phyloP scores from a whole-genome alignment of 1,284 basidiomycete species.

The Malassezia yamatoensis region DNA sequence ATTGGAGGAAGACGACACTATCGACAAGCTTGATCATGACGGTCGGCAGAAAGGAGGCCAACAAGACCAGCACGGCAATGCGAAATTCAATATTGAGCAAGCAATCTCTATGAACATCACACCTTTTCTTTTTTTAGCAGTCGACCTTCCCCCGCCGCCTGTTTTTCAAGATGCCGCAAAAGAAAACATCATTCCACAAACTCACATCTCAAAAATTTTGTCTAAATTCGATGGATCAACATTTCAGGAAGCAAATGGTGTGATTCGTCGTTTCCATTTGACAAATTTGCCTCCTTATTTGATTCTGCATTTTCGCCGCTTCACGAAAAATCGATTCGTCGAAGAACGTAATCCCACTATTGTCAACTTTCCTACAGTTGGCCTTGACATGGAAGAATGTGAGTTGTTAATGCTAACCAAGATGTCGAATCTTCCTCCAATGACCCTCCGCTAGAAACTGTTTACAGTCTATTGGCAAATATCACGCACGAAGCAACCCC shows the following conservation, averaged over 20 bases:
- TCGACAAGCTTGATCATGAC: conserved; percentile 26
- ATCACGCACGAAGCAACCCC: conserved; percentile 88
- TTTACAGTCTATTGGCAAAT: conserved; percentile 89
- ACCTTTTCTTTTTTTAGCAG: conserved; percentile 86
- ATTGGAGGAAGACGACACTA: conserved; percentile 18
- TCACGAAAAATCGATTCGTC: conserved; percentile 94
- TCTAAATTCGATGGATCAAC: conserved; percentile 78
- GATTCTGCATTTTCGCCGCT: conserved; percentile 89
- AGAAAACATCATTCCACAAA: conserved; percentile 98
- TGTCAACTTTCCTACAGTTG: conserved; percentile 87
- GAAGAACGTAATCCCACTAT: conserved; percentile 99
- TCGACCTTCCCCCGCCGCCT: conserved; percentile 90
- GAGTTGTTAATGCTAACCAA: background rate
- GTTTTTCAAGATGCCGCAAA: conserved; percentile 84
- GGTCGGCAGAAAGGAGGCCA: conserved; percentile 31
- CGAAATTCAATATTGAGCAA: conserved; percentile 32
- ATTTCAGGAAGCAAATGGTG: conserved; percentile 29
- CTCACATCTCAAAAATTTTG: conserved; percentile 78
- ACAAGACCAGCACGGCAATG: conserved; percentile 27
- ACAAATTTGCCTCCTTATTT: conserved; percentile 79
- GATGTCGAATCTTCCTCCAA: conserved; percentile 52
- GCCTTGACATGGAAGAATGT: conserved; percentile 74
- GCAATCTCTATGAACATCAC: conserved; percentile 76
- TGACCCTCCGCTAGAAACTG: conserved; percentile 48
- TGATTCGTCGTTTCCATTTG: conserved; percentile 67